These are phyloP conservation scores for Rhododendron griersonianum DNA, from an alignment of 148 eudicot species.

Conservation along the genomic window DNA sequence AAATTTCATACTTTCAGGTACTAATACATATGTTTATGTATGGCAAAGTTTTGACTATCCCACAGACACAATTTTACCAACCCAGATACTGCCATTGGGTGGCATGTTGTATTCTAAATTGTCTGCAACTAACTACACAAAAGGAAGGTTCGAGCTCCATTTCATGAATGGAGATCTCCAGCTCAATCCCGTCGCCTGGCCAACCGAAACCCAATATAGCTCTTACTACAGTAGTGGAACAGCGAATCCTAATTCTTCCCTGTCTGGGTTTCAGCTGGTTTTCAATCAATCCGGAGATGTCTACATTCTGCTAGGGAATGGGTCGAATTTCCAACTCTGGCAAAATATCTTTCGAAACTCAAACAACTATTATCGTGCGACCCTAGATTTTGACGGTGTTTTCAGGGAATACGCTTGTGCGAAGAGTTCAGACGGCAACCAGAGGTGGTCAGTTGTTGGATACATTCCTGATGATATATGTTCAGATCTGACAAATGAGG, in stretches of 20 bases:
- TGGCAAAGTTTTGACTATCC: constrained; percentile 1
- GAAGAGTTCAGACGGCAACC: background rate
- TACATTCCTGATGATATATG: background rate
- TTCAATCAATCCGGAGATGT: background rate
- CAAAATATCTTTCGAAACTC: background rate
- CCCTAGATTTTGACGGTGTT: constrained; percentile 2
- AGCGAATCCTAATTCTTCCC: background rate
- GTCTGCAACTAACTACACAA: background rate
- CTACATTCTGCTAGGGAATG: background rate
- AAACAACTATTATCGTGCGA: background rate
- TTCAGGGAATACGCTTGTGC: background rate
- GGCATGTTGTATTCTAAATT: background rate
- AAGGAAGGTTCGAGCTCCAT: background rate
- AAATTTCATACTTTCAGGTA: background rate
- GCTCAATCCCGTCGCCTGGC: background rate
- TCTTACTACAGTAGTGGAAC: background rate
- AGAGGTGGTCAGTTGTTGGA: background rate
- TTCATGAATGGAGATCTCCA: background rate
- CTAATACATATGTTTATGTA: background rate
- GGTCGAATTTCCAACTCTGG: background rate
- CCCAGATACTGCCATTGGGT: background rate
- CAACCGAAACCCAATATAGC: background rate
- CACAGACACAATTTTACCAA: background rate
- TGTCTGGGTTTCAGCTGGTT: background rate
- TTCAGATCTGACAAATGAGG: background rate